Evolutionary conservation across 352 stramenopile species (phyloP).

Genomic region (Aphanomyces stellatus): DNA sequence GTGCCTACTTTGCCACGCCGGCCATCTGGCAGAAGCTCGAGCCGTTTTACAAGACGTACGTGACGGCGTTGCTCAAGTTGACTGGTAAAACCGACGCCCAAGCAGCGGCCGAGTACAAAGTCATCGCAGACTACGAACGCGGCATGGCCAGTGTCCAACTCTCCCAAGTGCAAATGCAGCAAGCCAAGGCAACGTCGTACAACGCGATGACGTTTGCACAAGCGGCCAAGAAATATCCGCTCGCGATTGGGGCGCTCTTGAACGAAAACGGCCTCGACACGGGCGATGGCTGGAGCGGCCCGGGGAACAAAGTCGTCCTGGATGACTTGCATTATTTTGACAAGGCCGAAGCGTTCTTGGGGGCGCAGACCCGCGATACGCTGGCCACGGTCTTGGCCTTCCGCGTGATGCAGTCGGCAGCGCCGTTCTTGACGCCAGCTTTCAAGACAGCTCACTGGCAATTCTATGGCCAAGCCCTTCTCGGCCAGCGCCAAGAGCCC

Average conservation of each 20-base stretch:
- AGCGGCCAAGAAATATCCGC: no score
- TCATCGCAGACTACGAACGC: no score
- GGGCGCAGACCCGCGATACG: background rate
- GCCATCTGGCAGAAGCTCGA: background rate
- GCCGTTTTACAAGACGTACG: background rate
- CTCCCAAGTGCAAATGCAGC: no score
- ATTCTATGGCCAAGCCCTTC: constrained; percentile 35
- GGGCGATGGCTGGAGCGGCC: no score
- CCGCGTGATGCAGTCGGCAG: background rate
- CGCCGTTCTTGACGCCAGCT: background rate
- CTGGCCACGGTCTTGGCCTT: background rate
- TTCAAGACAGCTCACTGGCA: constrained; percentile 21
- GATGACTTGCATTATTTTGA: constrained; percentile 21
- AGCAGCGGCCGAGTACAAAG: no score
- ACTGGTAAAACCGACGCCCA: no score
- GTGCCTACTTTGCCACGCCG: background rate
- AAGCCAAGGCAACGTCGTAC: no score
- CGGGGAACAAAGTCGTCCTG: constrained; percentile 30
- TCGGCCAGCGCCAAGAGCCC: constrained; percentile 25
- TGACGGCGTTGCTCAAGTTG: background rate
- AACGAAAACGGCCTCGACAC: no score
- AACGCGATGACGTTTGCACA: background rate
- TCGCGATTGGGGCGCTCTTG: no score
- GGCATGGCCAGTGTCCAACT: no score
- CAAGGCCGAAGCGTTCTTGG: constrained; percentile 1